Conservation (phyloP, 345 rosid genomes). For the Cardamine resedifolia region DNA sequence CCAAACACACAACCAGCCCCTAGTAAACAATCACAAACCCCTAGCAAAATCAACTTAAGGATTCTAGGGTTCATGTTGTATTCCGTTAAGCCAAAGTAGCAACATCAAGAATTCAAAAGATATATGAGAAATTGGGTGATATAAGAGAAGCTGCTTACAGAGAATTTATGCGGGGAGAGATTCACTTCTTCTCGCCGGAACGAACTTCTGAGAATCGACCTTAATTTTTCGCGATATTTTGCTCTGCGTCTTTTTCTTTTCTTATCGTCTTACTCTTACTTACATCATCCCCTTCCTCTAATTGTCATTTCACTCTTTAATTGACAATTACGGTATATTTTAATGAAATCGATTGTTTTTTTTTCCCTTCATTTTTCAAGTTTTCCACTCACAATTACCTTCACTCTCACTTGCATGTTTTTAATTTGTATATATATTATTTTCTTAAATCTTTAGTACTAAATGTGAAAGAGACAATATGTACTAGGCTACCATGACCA, state of each 20-base stretch:
- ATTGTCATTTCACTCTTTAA: neutral
- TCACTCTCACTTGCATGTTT: neutral
- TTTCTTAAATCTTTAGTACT: neutral
- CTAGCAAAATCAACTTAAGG: neutral
- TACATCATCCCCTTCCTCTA: neutral
- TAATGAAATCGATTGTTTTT: neutral
- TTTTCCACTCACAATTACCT: neutral
- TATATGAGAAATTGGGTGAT: constrained; percentile 1
- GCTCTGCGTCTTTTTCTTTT: neutral
- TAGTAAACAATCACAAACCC: neutral
- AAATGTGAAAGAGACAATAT: neutral
- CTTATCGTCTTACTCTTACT: no score
- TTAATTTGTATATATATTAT: neutral
- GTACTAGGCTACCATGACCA: neutral
- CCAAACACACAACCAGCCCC: neutral
- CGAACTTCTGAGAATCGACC: neutral
- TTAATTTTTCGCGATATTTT: constrained; percentile 27
- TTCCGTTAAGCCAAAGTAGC: neutral
- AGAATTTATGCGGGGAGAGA: neutral
- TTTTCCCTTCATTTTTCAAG: neutral
- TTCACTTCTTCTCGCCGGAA: constrained; percentile 22
- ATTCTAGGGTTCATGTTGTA: no score
- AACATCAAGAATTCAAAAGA: neutral
- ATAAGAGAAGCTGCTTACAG: constrained; percentile 5
- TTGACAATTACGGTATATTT: neutral